A percentile compares a stretch with the other conserved stretches of the same genome.
Evolutionary conservation across 1,139 yeast species (phyloP).

Genomic region (Yamadazyma atlantica): DNA sequence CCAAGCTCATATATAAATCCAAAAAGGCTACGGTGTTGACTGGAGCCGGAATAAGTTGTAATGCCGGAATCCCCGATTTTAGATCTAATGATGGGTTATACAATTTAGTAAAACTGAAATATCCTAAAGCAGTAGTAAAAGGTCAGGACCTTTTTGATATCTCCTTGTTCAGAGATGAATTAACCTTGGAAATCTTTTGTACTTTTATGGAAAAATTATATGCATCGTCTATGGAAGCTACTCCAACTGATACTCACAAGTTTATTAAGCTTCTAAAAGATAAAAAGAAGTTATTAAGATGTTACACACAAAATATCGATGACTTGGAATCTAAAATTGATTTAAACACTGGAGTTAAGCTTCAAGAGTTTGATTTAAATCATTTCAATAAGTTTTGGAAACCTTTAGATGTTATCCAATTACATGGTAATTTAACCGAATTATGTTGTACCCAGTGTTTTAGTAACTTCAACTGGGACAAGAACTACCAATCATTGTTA

Average conservation of each 20-base stretch:
- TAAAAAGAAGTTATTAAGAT: constrained; percentile 68
- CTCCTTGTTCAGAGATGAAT: constrained; percentile 68
- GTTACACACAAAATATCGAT: constrained; percentile 82
- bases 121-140: constrained; percentile 60
- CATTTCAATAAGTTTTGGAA: constrained; percentile 52
- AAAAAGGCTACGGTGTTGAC: constrained; percentile 65
- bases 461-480: constrained; percentile 59
- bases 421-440: constrained; percentile 85
- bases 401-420: constrained; percentile 72
- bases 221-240: constrained; percentile 58
- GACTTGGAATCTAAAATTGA: constrained; percentile 38
- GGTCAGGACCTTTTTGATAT: constrained; percentile 93
- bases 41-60: constrained; percentile 95
- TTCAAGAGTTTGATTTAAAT: constrained; percentile 25
- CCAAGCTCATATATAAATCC: constrained; percentile 44
- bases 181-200: constrained; percentile 68
- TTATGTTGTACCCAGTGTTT: constrained; percentile 74
- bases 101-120: constrained; percentile 63
- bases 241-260: constrained; percentile 81
- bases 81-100: constrained; percentile 83
- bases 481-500: constrained; percentile 43
- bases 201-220: constrained; percentile 78
- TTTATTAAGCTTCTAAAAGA: constrained; percentile 68
- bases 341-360: constrained; percentile 44
- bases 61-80: constrained; percentile 96